Evolutionary conservation across 208 protist genomes (phyloP).

Genomic region (Acanthamoeba castellanii): DNA sequence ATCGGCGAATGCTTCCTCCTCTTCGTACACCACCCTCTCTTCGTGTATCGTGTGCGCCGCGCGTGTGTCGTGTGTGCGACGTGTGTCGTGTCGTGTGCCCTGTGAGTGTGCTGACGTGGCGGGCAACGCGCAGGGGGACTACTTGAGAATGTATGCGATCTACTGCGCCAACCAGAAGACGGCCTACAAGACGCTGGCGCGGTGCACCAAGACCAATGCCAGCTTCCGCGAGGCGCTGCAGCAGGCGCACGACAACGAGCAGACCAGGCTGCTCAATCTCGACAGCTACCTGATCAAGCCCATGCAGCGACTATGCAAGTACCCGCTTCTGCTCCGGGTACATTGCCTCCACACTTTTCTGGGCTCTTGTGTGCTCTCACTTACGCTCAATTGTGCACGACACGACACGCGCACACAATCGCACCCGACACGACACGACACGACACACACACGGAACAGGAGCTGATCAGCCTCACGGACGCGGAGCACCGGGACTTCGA

Average conservation of each 20-base stretch:
- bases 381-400: too few relatives aligned
- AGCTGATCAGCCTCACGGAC: not conserved
- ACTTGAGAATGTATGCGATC: conserved; percentile 48
- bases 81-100: too few relatives aligned
- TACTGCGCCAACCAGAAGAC: conserved; percentile 58
- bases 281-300: conserved; percentile 43
- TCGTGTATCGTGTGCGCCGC: not conserved
- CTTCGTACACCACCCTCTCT: not conserved
- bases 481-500: conserved; percentile 38
- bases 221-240: not conserved
- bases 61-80: too few relatives aligned
- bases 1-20: conserved; percentile 35
- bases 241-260: not conserved
- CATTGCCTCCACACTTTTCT: not conserved
- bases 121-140: not conserved
- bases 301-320: conserved; percentile 62
- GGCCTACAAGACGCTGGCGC: not conserved
- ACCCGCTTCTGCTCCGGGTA: conserved; percentile 52
- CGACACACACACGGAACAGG: not conserved
- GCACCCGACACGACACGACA: too few relatives aligned
- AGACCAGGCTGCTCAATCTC: conserved; percentile 22
- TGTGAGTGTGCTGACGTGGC: too few relatives aligned
- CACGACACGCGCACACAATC: too few relatives aligned
- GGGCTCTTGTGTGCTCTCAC: too few relatives aligned
- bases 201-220: not conserved